Base-by-base conservation (phyloP, 1,284 basidiomycete species). In the Malassezia restricta region DNA sequence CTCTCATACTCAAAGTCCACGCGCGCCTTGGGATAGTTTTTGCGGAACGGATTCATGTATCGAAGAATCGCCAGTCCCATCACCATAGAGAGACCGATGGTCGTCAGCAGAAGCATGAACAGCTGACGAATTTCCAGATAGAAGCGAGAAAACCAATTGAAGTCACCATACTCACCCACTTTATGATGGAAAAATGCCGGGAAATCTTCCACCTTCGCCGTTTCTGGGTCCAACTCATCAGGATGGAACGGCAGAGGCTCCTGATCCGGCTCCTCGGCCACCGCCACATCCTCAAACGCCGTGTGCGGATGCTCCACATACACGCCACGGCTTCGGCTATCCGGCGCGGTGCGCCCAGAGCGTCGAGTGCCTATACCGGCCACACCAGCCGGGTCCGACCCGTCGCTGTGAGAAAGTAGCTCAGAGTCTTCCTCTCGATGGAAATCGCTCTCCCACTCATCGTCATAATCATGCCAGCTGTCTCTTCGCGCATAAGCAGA, bases 1-100 rank as follows among this genome's bases (percentile, higher is more conserved):
- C 64, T 58, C 53, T 72, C 70, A 54, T 67, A 72, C 49, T 72
- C 70, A 24, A 63, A 62, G 50, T 72, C 70, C 24, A 64, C 51
- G 29, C 59, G 58, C 9, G 65, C 58, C 37, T 58, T 62, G 8
- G 66, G 62, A 11, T 60, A 65, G 14, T 50, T 44, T 50, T 62
- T 65, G 27, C 65, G 64, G 58, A 71, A 59, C 0, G 70, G 70
- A 56, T 72, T 72, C 17, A 71, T 49, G 57, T 68, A 71, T 35
- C 39, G 37, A n/a, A 46, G 45, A 44, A 65, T 66, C 17, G 68
- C 63, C 20, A 54, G 49, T 45, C 65, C 43, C 42, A 62, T 49
- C 31, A 72, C 61, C 5, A 60, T 27, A 28, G 54, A 47, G 9
- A 72, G 45, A 11, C 54, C 58, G 9, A 48, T 20, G 12, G 62